Evolutionary conservation across 768 basidiomycete genomes (phyloP).

Genomic region (Mycena capillaripes): DNA sequence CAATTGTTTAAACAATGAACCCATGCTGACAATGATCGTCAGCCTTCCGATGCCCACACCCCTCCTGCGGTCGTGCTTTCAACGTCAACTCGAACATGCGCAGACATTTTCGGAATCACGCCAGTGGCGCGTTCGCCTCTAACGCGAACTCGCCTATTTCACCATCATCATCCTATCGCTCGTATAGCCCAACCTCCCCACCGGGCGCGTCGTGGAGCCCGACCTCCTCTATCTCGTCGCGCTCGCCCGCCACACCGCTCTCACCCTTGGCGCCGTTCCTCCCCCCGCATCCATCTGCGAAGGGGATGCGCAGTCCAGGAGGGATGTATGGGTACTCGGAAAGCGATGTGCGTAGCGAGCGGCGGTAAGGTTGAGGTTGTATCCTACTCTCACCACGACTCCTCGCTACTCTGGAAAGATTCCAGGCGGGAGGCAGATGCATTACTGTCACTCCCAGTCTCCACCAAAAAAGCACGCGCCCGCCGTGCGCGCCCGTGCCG

Average conservation of each 20-base stretch:
- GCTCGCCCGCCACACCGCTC: not conserved
- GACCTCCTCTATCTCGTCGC: not conserved
- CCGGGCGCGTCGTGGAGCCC: conserved; percentile 4
- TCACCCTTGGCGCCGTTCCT: not conserved
- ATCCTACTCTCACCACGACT: too few species aligned
- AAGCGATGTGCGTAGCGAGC: conserved; percentile 25
- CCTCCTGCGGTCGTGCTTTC: conserved; percentile 81
- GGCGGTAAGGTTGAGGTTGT: not conserved
- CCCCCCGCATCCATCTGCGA: not conserved
- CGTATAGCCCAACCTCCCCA: not conserved
- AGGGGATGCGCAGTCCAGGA: not conserved
- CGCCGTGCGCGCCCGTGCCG: too few species aligned
- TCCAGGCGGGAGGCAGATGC: too few species aligned
- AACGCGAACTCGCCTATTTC: not conserved
- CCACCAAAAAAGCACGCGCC: too few species aligned
- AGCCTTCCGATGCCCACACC: conserved; percentile 82
- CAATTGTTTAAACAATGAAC: conserved; percentile 37
- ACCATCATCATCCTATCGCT: not conserved
- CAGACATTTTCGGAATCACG: conserved; percentile 80
- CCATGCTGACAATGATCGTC: not conserved
- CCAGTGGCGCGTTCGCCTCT: not conserved
- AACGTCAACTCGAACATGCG: conserved; percentile 91
- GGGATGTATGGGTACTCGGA: conserved; percentile 18
- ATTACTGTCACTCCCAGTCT: too few species aligned
- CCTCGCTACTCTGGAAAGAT: not conserved